Evolutionary conservation across 495 filamentous ascomycete genomes (phyloP), one percentile per base, ranked within the genome.

Genomic region (Penicillium daleae): DNA sequence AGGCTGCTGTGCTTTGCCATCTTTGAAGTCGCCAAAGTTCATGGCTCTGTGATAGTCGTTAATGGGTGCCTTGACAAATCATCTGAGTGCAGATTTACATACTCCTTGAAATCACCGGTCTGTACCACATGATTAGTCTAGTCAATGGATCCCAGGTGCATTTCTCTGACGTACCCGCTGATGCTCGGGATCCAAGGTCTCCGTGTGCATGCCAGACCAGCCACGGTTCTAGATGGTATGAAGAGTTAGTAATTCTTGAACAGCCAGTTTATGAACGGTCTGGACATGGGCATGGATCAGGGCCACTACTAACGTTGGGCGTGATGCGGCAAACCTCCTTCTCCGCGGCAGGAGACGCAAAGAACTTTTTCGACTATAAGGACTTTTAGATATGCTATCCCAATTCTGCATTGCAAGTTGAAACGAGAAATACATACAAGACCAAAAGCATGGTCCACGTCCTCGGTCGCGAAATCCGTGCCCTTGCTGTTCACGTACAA

Each of bases 91-190:
- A 19, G 2, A 19, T 19, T 52, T 24, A 13, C 65, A 15, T 79
- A 96, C 93, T 97, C 93, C 82, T 97, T 97, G 70, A 93, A 92
- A 67, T 98, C 94, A 17, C 93, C 94, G 21, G 87, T 85, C 91
- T 93, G 67, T 44, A 27, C 1, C 12, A n/a, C 32, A 46, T 46
- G 19, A 42, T 74, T 55, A 73, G 66, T 50, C 46, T 57, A 15
- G 19, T 48, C 21, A 1, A 49, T 64, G 15, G 10, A 27, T 22
- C 29, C 48, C 32, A 8, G 37, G 2, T 48, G 32, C 29, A 12
- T 22, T 35, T 48, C 29, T 17, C 6, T 31, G 61, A 51, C 74
- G 63, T 81, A 92, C 92, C 71, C 89, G 86, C 71, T 97, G 93
- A 58, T 87, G 87, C 61, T 88, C 86, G 4, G 92, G 91, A 74